Conservation (phyloP, 495 filamentous ascomycete species). For the Lineolata rhizophorae region DNA sequence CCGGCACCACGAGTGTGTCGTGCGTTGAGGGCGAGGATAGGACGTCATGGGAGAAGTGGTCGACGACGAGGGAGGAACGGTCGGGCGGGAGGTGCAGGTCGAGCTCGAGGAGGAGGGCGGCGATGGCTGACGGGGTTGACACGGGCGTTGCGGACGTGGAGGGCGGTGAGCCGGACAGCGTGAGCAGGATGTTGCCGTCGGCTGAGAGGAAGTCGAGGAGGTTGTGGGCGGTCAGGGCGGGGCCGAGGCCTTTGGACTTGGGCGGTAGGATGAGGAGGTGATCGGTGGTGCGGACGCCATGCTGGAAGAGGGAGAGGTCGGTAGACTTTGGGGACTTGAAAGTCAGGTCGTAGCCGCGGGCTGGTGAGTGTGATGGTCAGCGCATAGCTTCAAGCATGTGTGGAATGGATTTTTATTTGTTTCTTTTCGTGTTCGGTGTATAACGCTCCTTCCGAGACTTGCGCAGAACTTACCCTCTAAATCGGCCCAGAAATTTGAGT, state of each 20-base stretch:
- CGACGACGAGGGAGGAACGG: slow-evolving; percentile 59
- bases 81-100: slow-evolving; percentile 80
- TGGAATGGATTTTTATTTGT: neutral
- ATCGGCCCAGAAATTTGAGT: slow-evolving; percentile 64
- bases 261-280: slow-evolving; percentile 73
- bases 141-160: no score
- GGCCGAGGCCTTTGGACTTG: slow-evolving; percentile 79
- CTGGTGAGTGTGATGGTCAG: slow-evolving; percentile 25
- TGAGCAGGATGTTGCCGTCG: slow-evolving; percentile 75
- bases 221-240: slow-evolving; percentile 61
- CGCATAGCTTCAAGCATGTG: no score
- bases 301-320: slow-evolving; percentile 57
- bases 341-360: slow-evolving; percentile 54
- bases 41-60: slow-evolving; percentile 88
- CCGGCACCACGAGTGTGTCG: slow-evolving; percentile 62
- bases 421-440: slow-evolving; percentile 2
- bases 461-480: slow-evolving; percentile 38
- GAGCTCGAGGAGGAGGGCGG: slow-evolving; percentile 71
- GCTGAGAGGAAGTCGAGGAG: slow-evolving; percentile 82
- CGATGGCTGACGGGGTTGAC: slow-evolving; percentile 59
- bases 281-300: slow-evolving; percentile 76
- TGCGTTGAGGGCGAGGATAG: slow-evolving; percentile 57
- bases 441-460: slow-evolving; percentile 1
- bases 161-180: slow-evolving; percentile 52
- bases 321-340: slow-evolving; percentile 79